Evolutionary conservation across 176 grass and related monocot species (phyloP).

Genomic region (Hyparrhenia diplandra): DNA sequence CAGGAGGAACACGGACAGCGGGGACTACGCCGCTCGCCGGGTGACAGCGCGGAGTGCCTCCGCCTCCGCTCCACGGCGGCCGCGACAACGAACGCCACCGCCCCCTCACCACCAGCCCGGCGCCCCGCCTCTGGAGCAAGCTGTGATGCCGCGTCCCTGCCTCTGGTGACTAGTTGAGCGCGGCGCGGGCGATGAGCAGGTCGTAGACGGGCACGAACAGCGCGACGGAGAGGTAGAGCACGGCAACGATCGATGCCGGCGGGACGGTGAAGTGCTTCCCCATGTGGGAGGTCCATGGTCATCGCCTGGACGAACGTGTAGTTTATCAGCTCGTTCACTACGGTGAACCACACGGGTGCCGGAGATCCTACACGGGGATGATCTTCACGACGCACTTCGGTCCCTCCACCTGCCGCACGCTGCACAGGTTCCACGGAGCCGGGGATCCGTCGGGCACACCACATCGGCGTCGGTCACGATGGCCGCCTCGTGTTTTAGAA

Average conservation of each 20-base stretch:
- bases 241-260: neutral
- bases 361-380: conserved; percentile 45
- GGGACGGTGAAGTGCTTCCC: conserved; percentile 41
- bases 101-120: neutral
- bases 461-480: conserved; percentile 21
- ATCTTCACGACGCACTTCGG: conserved; percentile 29
- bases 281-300: conserved; percentile 45
- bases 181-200: conserved; percentile 9
- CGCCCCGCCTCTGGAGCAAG: conserved; percentile 32
- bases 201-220: conserved; percentile 43
- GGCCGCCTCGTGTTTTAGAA: conserved; percentile 57
- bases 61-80: conserved; percentile 11
- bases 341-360: conserved; percentile 35
- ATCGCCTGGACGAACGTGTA: conserved; percentile 19
- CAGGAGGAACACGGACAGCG: conserved; percentile 41
- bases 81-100: conserved; percentile 3
- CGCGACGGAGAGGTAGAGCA: conserved; percentile 29
- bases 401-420: conserved; percentile 59
- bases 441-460: conserved; percentile 21
- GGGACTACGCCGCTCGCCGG: conserved; percentile 28
- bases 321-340: neutral
- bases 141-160: conserved; percentile 13
- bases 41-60: conserved; percentile 10
- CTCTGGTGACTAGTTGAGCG: neutral
- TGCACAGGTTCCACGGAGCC: conserved; percentile 37